Evolutionary conservation across 768 basidiomycete species (phyloP), one percentile per base, ranked within the genome.

Genomic region (Fomitopsis serialis): DNA sequence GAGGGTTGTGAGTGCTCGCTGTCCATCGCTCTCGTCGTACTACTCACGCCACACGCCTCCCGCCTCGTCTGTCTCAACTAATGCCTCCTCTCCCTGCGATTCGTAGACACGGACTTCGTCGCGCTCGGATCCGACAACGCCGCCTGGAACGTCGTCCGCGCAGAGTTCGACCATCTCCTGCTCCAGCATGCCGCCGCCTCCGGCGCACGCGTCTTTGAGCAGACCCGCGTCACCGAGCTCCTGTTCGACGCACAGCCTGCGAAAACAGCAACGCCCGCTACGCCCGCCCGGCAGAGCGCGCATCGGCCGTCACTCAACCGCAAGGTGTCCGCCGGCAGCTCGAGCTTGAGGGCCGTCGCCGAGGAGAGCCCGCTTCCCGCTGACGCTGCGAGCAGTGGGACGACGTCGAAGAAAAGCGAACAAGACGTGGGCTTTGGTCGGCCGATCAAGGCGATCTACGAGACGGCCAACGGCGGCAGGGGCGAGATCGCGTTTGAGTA

Each of bases 81-180:
- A n/a, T n/a, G n/a, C n/a, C 37, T 19, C 37, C 37, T 6, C 37
- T 15, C 37, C n/a, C n/a, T n/a, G 6, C 49, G 6, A 17, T 37
- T n/a, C 42, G 13, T 51, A 84, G 81, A 82, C 61, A 78, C 82
- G 2, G 79, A 85, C 60, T 85, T 85, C 58, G 66, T 80, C 54
- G 72, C 74, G 11, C 62, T 76, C 3, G 78, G 79, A 50, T 72
- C 72, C 7, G 59, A 65, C 1, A 81, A 82, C 53, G 67, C 65
- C 45, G 68, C 84, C 0, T 85, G 82, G 82, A 85, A 86, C 60
- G 81, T 86, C 54, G 80, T 75, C 32, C 79, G 84, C 35, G 73
- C 82, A 2, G 78, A 84, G 56, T 78, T 80, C 43, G 84, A 86
- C 61, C 68, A 79, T 10, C 56, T 86, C 25, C 73, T 86, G 23